These are phyloP conservation scores for Fusarium globosum DNA, from an alignment of 2,329 filamentous ascomycete species.

Conservation along the genomic window DNA sequence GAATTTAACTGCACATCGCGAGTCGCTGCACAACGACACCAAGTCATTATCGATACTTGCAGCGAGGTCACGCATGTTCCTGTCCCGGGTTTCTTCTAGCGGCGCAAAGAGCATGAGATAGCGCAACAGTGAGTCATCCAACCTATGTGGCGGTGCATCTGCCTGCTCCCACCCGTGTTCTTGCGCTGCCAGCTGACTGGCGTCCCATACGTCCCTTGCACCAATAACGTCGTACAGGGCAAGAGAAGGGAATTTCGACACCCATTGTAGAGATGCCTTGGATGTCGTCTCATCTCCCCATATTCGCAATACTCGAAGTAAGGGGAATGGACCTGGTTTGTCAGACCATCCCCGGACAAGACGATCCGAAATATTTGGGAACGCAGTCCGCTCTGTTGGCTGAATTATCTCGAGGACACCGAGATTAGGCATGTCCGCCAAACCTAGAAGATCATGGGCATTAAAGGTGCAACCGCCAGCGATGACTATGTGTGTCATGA, in stretches of 20 bases:
- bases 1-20: slow-evolving; percentile 49
- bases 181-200: slow-evolving; percentile 36
- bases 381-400: slow-evolving; percentile 46
- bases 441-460: slow-evolving; percentile 53
- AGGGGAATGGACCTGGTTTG: slow-evolving; percentile 56
- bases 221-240: slow-evolving; percentile 58
- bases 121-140: slow-evolving; percentile 49
- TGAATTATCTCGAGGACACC: slow-evolving; percentile 61
- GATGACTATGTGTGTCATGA: slow-evolving; percentile 56
- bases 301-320: slow-evolving; percentile 59
- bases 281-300: slow-evolving; percentile 56
- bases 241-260: slow-evolving; percentile 57
- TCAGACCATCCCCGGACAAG: slow-evolving; percentile 60
- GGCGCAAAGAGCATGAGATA: slow-evolving; percentile 52
- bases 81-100: slow-evolving; percentile 39
- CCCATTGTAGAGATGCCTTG: slow-evolving; percentile 53
- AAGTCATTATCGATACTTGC: slow-evolving; percentile 52
- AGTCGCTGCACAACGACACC: slow-evolving; percentile 49
- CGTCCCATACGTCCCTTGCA: slow-evolving; percentile 51
- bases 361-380: slow-evolving; percentile 57
- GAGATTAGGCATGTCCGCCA: slow-evolving; percentile 59
- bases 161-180: slow-evolving; percentile 51
- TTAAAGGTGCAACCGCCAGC: slow-evolving; percentile 51
- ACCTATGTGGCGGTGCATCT: slow-evolving; percentile 31
- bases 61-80: slow-evolving; percentile 44